Base-by-base conservation (phyloP, 2,329 filamentous ascomycete genomes). In the Cytospora piceae region DNA sequence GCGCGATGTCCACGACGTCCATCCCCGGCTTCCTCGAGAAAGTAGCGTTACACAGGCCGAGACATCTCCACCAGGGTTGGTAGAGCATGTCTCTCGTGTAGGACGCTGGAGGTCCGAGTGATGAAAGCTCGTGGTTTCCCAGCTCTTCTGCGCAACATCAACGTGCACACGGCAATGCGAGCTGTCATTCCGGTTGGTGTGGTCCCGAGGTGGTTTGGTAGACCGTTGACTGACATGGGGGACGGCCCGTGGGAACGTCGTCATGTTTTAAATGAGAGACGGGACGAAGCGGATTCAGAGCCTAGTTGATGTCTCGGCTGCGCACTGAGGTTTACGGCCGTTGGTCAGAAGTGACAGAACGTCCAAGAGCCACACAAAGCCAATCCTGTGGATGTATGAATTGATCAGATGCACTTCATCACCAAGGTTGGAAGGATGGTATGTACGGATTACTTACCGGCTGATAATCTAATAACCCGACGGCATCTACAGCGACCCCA, bases 71-170 rank as follows among this genome's bases (percentile, higher is more conserved):
- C 53, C 29, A 17, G 17, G n/a, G 61, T 51, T 54, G 53, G 53
- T 57, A 51, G n/a, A 31, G 37, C 22, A 63, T 20, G 12, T 27
- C 46, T 57, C 29, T 55, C 31, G 49, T n/a, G 37, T 63, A 37
- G 51, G 32, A 63, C 61, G 56, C 56, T 63, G 39, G 54, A 63
- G 53, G 32, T 55, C 61, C 53, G 61, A 63, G 37, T 49, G 61
- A 42, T 63, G 61, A 57, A 53, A 51, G 53, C 61, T 63, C 53
- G 61, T 57, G 53, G 34, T 39, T 24, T 54, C 32, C 37, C 49
- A 56, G 2, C 1, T 34, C 55, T 34, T 56, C 61, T 57, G 53
- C 61, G 29, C 46, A 58, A 51, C 29, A 37, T 55, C 61, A 31
- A 55, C 29, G 31, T 55, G 29, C 9, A 55, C 52, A 17, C 31